These are phyloP conservation scores for Globisporangium cylindrosporum DNA, from an alignment of 352 stramenopile genomes.

Conservation along the genomic window DNA sequence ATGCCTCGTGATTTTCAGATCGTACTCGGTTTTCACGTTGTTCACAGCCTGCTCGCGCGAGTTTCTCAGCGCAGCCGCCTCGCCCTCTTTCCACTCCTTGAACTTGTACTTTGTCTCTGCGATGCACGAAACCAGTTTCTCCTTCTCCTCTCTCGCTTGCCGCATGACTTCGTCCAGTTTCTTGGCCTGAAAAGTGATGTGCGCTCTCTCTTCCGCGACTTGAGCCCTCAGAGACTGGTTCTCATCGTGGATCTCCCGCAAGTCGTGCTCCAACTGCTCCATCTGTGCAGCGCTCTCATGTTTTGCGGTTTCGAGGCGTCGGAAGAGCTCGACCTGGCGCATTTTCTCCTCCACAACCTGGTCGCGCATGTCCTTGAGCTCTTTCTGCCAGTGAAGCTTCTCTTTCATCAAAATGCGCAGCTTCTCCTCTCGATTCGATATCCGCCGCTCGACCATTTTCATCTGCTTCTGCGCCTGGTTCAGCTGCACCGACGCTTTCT, in stretches of 20 bases:
- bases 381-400: constrained; percentile 68
- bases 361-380: constrained; percentile 51
- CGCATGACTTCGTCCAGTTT: constrained; percentile 47
- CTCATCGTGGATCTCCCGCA: constrained; percentile 36
- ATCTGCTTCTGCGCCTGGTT: constrained; percentile 58
- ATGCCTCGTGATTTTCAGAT: constrained; percentile 60
- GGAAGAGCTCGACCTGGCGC: constrained; percentile 61
- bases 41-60: constrained; percentile 48
- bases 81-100: constrained; percentile 62
- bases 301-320: constrained; percentile 50
- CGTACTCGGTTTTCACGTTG: constrained; percentile 57
- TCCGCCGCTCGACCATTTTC: constrained; percentile 50
- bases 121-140: constrained; percentile 47
- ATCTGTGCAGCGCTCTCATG: constrained; percentile 37
- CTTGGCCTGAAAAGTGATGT: constrained; percentile 39
- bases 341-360: constrained; percentile 75
- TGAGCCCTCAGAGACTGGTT: constrained; percentile 41
- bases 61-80: constrained; percentile 31
- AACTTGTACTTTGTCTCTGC: constrained; percentile 56
- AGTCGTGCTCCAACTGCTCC: constrained; percentile 29
- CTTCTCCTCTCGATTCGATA: constrained; percentile 64
- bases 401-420: constrained; percentile 57
- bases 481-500: constrained; percentile 42
- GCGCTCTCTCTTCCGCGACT: constrained; percentile 36
- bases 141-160: constrained; percentile 56